These are phyloP conservation scores for Colletotrichum sp. DNA, from an alignment of 2,329 filamentous ascomycete species.

Conservation along the genomic window DNA sequence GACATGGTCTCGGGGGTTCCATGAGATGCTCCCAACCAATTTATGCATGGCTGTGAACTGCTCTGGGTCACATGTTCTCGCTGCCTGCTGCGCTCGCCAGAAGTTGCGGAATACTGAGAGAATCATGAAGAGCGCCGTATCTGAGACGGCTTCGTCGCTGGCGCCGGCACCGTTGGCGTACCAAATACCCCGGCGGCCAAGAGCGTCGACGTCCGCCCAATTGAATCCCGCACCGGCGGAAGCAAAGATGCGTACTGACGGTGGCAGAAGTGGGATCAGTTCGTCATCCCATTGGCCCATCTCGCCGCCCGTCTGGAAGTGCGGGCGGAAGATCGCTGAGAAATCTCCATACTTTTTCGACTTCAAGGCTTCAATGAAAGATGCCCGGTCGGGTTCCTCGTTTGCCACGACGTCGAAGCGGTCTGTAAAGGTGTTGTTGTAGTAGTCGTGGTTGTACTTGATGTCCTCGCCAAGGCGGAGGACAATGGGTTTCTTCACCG, in stretches of 20 bases:
- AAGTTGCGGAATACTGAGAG: slow-evolving; percentile 55
- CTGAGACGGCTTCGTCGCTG: slow-evolving; percentile 47
- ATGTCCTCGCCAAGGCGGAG: slow-evolving; percentile 50
- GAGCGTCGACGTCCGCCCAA: slow-evolving; percentile 60
- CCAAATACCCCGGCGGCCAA: slow-evolving; percentile 41
- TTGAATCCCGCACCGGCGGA: slow-evolving; percentile 67
- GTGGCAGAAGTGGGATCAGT: slow-evolving; percentile 56
- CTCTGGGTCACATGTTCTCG: slow-evolving; percentile 42
- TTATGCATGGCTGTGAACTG: slow-evolving; percentile 47
- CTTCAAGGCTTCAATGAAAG: slow-evolving; percentile 44
- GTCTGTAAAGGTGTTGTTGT: slow-evolving; percentile 39
- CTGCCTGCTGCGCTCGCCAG: slow-evolving; percentile 49
- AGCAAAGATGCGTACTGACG: slow-evolving; percentile 60
- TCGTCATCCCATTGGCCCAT: slow-evolving; percentile 66
- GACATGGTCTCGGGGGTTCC: slow-evolving; percentile 50
- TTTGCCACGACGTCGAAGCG: slow-evolving; percentile 44
- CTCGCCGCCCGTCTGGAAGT: slow-evolving; percentile 65
- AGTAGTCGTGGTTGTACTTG: slow-evolving; percentile 49
- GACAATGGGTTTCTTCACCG: slow-evolving; percentile 34
- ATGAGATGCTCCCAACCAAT: slow-evolving; percentile 47
- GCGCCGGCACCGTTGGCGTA: slow-evolving; percentile 47
- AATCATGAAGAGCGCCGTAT: slow-evolving; percentile 45
- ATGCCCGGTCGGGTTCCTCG: slow-evolving; percentile 35
- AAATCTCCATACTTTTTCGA: slow-evolving; percentile 33
- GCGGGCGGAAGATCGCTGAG: slow-evolving; percentile 56